phyloP scores from a whole-genome alignment of 2,329 filamentous ascomycete species.

The Curvularia sp. region DNA sequence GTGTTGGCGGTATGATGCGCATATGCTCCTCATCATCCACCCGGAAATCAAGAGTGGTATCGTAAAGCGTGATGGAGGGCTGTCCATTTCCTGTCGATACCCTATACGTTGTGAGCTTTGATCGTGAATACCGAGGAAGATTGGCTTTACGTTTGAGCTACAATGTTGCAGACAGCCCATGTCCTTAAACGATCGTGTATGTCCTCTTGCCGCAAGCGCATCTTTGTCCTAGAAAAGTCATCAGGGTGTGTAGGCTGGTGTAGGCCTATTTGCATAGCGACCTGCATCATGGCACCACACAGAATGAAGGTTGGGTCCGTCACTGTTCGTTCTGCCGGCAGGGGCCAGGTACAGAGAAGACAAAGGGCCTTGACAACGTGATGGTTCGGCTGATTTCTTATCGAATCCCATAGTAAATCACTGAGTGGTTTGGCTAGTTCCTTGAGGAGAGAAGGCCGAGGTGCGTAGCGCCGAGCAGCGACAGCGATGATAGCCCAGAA shows the following conservation, averaged over 20 bases:
- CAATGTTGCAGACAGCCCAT: conserved; percentile 86
- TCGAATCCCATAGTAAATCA: conserved; percentile 76
- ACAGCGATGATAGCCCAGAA: conserved; percentile 86
- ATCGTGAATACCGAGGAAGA: conserved; percentile 15
- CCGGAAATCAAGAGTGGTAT: conserved; percentile 67
- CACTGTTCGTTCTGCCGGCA: conserved; percentile 81
- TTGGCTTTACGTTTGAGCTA: conserved; percentile 69
- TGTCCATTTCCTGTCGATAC: conserved; percentile 85
- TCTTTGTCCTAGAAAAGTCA: conserved; percentile 78
- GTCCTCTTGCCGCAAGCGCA: conserved; percentile 79
- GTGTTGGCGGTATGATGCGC: conserved; percentile 44
- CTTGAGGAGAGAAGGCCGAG: conserved; percentile 69
- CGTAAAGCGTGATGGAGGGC: conserved; percentile 78
- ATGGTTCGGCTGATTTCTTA: conserved; percentile 79
- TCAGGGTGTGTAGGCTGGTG: conserved; percentile 82
- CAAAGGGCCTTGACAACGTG: conserved; percentile 83
- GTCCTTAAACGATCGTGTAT: conserved; percentile 79
- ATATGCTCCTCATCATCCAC: conserved; percentile 49
- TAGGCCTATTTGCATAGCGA: conserved; percentile 81
- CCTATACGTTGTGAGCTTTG: conserved; percentile 47
- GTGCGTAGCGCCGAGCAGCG: conserved; percentile 72
- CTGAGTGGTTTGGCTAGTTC: conserved; percentile 71
- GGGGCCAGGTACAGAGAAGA: conserved; percentile 79
- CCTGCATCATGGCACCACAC: conserved; percentile 85
- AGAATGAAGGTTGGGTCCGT: conserved; percentile 83